Percentiles rank a stretch among this genome's conserved stretches.
Evolutionary conservation across 345 rosid species (phyloP).

Genomic region (Orychophragmus violaceus): DNA sequence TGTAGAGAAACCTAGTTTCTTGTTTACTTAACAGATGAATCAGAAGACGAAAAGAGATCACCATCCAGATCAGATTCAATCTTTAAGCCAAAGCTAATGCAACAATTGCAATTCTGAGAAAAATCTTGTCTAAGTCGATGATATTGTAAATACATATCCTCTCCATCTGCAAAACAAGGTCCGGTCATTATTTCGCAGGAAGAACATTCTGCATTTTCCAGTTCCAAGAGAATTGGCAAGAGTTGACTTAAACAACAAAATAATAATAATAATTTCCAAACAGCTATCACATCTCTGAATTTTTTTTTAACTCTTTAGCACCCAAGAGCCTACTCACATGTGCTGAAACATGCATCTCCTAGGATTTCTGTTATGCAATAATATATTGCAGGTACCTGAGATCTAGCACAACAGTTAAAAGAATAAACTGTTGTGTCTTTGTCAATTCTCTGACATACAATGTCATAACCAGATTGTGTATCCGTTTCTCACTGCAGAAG

Average conservation of each 20-base stretch:
- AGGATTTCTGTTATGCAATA: not conserved
- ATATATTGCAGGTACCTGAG: not conserved
- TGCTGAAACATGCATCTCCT: slow-evolving; percentile 8
- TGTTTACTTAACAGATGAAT: slow-evolving; percentile 27
- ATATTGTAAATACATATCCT: not conserved
- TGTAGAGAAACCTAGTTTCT: slow-evolving; percentile 34
- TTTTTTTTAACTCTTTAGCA: not conserved
- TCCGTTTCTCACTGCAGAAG: not conserved
- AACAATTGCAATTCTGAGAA: not conserved
- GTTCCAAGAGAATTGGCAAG: not conserved
- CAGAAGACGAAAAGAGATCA: slow-evolving; percentile 17
- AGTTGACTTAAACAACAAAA: slow-evolving; percentile 22
- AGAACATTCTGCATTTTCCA: slow-evolving; percentile 13
- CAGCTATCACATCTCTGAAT: slow-evolving; percentile 4
- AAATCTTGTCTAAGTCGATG: not conserved
- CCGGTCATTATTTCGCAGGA: not conserved
- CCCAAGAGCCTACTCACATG: too few species aligned
- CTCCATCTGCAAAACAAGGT: slow-evolving; percentile 7
- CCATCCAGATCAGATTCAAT: slow-evolving; percentile 17
- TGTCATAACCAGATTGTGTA: not conserved
- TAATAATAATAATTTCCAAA: slow-evolving; percentile 5
- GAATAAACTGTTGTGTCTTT: not conserved
- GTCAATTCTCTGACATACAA: not conserved
- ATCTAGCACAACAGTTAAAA: not conserved
- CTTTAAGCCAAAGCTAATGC: slow-evolving; percentile 14